These are phyloP conservation scores for Dactylorhiza incarnata DNA, from an alignment of 106 monocot species.

Conservation along the genomic window DNA sequence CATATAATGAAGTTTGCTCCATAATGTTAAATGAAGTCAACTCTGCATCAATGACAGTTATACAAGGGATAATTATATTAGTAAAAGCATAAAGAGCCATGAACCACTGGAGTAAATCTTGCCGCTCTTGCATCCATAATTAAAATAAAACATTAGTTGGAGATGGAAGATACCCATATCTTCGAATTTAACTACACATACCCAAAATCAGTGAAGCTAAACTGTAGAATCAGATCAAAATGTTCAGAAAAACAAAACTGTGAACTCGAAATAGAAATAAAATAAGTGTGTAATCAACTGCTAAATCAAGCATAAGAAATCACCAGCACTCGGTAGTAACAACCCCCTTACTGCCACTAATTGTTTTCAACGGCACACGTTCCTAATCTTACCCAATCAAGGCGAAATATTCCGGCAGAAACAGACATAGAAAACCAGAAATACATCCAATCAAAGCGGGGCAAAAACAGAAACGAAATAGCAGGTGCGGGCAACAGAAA, in stretches of 20 bases:
- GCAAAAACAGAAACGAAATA: neutral
- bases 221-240: neutral
- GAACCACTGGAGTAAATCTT: neutral
- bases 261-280: neutral
- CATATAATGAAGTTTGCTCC: conserved; percentile 38
- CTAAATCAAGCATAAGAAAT: neutral
- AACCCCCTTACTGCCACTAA: neutral
- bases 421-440: neutral
- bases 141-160: neutral
- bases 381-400: neutral
- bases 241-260: neutral
- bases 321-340: neutral
- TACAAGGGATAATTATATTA: neutral
- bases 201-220: neutral
- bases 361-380: neutral
- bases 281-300: neutral
- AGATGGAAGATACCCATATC: too few species aligned
- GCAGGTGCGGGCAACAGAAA: neutral
- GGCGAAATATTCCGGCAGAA: neutral
- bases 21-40: neutral
- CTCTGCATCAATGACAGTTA: neutral
- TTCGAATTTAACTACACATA: neutral
- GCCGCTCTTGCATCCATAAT: neutral
- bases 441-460: neutral
- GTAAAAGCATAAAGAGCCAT: neutral